Percentiles rank a stretch among this genome's conserved stretches.
Evolutionary conservation across 2,329 filamentous ascomycete species (phyloP).

Genomic region (Xylariaceae sp.): DNA sequence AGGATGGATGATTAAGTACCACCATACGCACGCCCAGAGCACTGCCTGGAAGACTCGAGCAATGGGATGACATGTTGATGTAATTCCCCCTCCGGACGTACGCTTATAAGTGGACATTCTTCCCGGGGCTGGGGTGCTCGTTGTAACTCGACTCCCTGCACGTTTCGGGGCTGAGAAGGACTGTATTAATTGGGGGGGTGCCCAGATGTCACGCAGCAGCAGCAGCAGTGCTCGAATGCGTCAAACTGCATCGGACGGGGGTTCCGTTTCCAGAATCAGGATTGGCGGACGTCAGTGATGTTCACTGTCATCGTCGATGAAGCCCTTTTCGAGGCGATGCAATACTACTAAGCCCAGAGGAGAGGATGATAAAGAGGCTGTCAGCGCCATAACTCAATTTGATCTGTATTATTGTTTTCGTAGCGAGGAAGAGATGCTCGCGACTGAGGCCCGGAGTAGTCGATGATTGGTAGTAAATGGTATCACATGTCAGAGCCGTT

Average conservation of each 20-base stretch:
- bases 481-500: neutral
- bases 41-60: neutral
- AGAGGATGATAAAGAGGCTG: neutral
- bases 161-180: conserved; percentile 16
- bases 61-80: neutral
- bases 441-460: neutral
- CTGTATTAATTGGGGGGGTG: conserved; percentile 4
- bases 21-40: neutral
- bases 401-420: neutral
- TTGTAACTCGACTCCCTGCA: conserved; percentile 11
- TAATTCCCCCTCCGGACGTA: neutral
- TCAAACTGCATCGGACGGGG: neutral
- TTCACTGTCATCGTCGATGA: neutral
- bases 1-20: neutral
- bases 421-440: neutral
- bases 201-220: conserved; percentile 7
- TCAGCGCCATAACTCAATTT: neutral
- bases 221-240: neutral
- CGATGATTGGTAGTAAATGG: neutral
- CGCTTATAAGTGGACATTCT: neutral
- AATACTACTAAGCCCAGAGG: neutral
- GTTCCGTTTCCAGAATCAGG: neutral
- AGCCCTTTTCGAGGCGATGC: neutral
- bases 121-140: neutral
- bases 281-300: neutral